Percentiles rank a stretch among this genome's conserved stretches.
Evolutionary conservation across 345 rosid species (phyloP).

Genomic region (Bretschneidera sinensis): DNA sequence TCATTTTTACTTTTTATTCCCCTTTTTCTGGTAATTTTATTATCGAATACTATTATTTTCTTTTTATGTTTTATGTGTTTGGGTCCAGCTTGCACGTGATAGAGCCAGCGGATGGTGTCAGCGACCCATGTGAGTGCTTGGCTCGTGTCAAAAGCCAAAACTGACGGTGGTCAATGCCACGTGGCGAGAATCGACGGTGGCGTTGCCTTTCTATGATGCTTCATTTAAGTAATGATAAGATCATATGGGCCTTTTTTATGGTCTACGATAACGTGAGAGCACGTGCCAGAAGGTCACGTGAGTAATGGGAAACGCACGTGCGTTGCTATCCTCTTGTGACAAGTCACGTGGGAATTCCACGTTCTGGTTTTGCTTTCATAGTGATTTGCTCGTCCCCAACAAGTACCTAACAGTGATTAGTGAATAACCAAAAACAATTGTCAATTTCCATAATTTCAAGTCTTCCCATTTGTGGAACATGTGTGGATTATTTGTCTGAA

Average conservation of each 20-base stretch:
- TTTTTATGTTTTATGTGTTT: too few relatives aligned
- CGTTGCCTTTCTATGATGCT: slow-evolving; percentile 13
- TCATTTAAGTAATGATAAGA: background rate
- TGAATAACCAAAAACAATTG: background rate
- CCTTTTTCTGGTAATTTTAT: too few relatives aligned
- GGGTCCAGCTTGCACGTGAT: slow-evolving; percentile 38
- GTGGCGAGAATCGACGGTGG: slow-evolving; percentile 23
- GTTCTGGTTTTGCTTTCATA: slow-evolving; percentile 12
- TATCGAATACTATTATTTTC: too few relatives aligned
- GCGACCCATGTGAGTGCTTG: slow-evolving; percentile 42
- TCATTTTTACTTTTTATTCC: too few relatives aligned
- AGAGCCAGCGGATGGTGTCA: slow-evolving; percentile 37
- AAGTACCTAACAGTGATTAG: too few relatives aligned
- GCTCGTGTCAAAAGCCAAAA: slow-evolving; percentile 31
- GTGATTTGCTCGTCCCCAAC: background rate
- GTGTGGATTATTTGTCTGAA: too few relatives aligned
- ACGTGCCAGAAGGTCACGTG: slow-evolving; percentile 44
- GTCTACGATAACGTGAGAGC: slow-evolving; percentile 29
- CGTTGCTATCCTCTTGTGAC: background rate
- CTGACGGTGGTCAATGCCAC: slow-evolving; percentile 52
- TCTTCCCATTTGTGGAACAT: too few relatives aligned
- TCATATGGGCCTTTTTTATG: slow-evolving; percentile 1
- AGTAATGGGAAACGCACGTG: slow-evolving; percentile 27
- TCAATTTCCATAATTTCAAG: background rate
- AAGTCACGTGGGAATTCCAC: slow-evolving; percentile 21